Evolutionary conservation across 73 alveolate genomes (phyloP), one percentile per base, ranked within the genome.

Genomic region (Stentor coeruleus): DNA sequence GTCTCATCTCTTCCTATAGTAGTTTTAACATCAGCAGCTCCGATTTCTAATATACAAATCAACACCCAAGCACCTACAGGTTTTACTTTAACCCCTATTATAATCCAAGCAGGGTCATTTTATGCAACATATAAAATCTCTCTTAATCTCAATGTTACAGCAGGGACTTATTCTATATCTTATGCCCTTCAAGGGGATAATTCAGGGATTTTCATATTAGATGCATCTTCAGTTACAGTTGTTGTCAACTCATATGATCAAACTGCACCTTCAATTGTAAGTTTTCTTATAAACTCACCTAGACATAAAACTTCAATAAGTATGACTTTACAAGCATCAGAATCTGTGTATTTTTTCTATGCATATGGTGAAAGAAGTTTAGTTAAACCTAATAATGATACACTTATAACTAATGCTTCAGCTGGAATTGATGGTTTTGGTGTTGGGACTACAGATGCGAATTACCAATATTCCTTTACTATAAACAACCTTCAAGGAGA

Each of bases 261-360:
- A 66, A 33, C 36, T 0, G 36, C 1, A 20, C 79, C 79, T 26
- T 20, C 40, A 66, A 66, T 66, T 26, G 79, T 31, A 0, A 20
- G 40, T 20, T 66, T 66, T 66, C 49, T 66, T 20, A 33, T 66
- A 66, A 66, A 66, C 37, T 20, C n/a, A 28, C 79, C 79, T 28
- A 66, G 37, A 2, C 79, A 66, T 1, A 20, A 66, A 2, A 20
- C n/a, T 33, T 20, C 37, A 40, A 31, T 66, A 37, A 40, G 33
- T 40, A 66, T 66, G 0, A 20, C 79, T 20, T 33, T 66, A 20
- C 79, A 66, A 66, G 79, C 79, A 0, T 20, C 79, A 66, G 79
- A 66, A 33, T 26, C 79, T 31, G n/a, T 26, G 20, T 28, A 28
- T 14, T 66, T 66, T 31, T 66, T 28, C 37, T 66, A 66, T 2